A percentile compares a stretch with the other conserved stretches of the same genome.
Evolutionary conservation across 495 filamentous ascomycete species (phyloP).

Genomic region (Elaphomyces granulatus): DNA sequence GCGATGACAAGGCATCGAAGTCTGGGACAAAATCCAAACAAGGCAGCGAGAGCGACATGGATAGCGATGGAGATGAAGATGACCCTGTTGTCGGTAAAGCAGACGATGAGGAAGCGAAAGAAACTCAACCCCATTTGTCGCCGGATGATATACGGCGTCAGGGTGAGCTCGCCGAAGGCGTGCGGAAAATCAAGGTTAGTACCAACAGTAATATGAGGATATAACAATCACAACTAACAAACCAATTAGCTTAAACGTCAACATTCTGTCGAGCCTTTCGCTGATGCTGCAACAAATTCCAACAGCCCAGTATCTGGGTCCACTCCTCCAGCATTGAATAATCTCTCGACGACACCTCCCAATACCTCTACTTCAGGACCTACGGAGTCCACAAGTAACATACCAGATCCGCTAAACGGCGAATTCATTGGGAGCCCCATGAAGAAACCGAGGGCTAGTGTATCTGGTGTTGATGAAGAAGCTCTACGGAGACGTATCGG

Average conservation of each 20-base stretch:
- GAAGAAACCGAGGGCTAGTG: slow-evolving; percentile 67
- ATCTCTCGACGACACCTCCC: slow-evolving; percentile 30
- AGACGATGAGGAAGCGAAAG: slow-evolving; percentile 61
- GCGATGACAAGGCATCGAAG: slow-evolving; percentile 32
- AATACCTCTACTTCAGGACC: slow-evolving; percentile 11
- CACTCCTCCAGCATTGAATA: slow-evolving; percentile 20
- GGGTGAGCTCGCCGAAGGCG: slow-evolving; percentile 78
- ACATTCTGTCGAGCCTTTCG: slow-evolving; percentile 69
- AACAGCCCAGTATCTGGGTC: slow-evolving; percentile 32
- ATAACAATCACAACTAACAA: neutral
- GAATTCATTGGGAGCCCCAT: slow-evolving; percentile 59
- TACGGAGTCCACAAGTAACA: slow-evolving; percentile 17
- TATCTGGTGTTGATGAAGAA: slow-evolving; percentile 46
- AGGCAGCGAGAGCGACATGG: slow-evolving; percentile 47
- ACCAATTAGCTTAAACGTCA: slow-evolving; percentile 76
- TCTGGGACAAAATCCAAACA: slow-evolving; percentile 41
- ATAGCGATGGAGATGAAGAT: slow-evolving; percentile 45
- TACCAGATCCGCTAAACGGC: slow-evolving; percentile 24
- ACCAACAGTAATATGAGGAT: neutral
- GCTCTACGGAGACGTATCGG: slow-evolving; percentile 34
- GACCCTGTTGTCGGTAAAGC: slow-evolving; percentile 43
- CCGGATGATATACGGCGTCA: slow-evolving; percentile 71
- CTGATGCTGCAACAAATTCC: slow-evolving; percentile 26
- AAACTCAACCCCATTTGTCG: slow-evolving; percentile 43
- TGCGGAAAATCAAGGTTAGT: slow-evolving; percentile 69